Conservation (phyloP, 2,329 filamentous ascomycete species). For the Hirsutella minnesotensis region DNA sequence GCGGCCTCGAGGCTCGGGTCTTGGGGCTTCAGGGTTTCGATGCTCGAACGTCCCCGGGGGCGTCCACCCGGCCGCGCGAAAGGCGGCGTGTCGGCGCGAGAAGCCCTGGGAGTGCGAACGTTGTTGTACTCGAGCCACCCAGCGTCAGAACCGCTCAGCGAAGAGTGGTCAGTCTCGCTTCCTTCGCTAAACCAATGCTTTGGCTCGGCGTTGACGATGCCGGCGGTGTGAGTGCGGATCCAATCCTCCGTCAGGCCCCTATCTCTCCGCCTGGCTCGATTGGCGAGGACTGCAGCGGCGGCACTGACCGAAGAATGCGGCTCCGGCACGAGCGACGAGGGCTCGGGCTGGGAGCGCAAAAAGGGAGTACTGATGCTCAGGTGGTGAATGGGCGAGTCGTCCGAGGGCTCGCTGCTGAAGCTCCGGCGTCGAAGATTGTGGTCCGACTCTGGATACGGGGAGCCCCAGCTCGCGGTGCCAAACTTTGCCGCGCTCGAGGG, state of each 20-base stretch:
- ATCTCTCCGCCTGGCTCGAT: constrained; percentile 46
- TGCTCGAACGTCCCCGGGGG: constrained; percentile 38
- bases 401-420: constrained; percentile 46
- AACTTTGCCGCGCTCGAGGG: constrained; percentile 27
- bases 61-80: constrained; percentile 19
- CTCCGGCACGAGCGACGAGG: constrained; percentile 18
- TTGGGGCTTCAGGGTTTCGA: constrained; percentile 39
- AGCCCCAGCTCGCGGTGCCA: constrained; percentile 79
- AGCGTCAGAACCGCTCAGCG: constrained; percentile 53
- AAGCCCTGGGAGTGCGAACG: constrained; percentile 34
- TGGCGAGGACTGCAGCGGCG: constrained; percentile 50
- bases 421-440: constrained; percentile 37
- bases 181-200: constrained; percentile 74
- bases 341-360: constrained; percentile 41
- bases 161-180: constrained; percentile 62
- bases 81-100: constrained; percentile 11
- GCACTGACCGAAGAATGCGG: constrained; percentile 30
- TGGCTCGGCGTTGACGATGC: constrained; percentile 55
- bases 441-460: constrained; percentile 66
- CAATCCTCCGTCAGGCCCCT: constrained; percentile 68
- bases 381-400: constrained; percentile 49
- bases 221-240: constrained; percentile 76
- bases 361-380: constrained; percentile 52
- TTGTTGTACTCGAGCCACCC: constrained; percentile 39
- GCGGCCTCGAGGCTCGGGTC: constrained; percentile 15